Percentiles rank a stretch among this genome's conserved stretches.
Conservation (phyloP, 345 rosid genomes). For the Laguncularia racemosa region DNA sequence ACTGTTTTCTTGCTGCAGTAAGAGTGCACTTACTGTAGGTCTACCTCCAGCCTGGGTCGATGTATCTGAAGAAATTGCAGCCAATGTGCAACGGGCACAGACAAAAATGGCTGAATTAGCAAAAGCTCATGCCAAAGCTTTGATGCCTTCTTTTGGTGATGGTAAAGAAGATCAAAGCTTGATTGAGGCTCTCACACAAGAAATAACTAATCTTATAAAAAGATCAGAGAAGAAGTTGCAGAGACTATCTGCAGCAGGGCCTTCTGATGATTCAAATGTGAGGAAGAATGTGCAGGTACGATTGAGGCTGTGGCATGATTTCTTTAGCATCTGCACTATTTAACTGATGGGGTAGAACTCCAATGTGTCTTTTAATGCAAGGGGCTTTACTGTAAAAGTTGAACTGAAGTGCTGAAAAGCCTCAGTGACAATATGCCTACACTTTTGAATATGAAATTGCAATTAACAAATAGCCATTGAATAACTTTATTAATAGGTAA, state of each 20-base stretch:
- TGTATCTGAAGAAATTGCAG: slow-evolving; percentile 87
- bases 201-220: slow-evolving; percentile 64
- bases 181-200: slow-evolving; percentile 84
- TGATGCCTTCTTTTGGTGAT: slow-evolving; percentile 99
- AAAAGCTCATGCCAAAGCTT: slow-evolving; percentile 87
- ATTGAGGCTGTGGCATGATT: background rate
- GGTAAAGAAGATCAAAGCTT: slow-evolving; percentile 86
- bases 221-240: slow-evolving; percentile 77
- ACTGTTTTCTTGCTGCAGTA: slow-evolving; percentile 41
- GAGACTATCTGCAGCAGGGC: slow-evolving; percentile 64
- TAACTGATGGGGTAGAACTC: background rate
- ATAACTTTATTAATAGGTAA: background rate
- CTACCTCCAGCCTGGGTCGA: slow-evolving; percentile 97
- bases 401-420: too few species aligned
- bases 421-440: background rate
- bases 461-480: background rate
- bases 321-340: background rate
- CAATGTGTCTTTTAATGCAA: background rate
- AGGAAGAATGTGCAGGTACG: slow-evolving; percentile 93
- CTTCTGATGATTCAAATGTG: slow-evolving; percentile 88
- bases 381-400: too few species aligned
- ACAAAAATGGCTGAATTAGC: slow-evolving; percentile 72
- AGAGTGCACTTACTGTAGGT: slow-evolving; percentile 67
- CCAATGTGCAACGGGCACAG: slow-evolving; percentile 64
- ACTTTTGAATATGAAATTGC: background rate